These are phyloP conservation scores for Tuctoria greenei DNA, from an alignment of 176 grass and related monocot genomes.

Conservation along the genomic window DNA sequence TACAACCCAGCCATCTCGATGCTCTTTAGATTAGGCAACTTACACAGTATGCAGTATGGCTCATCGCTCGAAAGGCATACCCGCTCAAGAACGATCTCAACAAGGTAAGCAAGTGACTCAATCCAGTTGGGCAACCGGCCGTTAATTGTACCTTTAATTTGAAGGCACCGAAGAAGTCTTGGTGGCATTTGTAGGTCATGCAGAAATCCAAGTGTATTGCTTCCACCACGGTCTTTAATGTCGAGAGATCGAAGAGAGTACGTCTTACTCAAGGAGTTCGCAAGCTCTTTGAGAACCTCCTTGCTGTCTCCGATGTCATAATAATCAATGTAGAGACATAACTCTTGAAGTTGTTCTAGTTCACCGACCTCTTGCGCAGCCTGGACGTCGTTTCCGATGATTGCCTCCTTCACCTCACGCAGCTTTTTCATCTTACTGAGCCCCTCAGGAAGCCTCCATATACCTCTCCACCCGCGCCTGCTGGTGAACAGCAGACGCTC, in stretches of 20 bases:
- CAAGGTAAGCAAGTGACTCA: neutral
- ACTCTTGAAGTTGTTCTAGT: neutral
- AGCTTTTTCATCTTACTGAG: neutral
- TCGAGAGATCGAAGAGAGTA: neutral
- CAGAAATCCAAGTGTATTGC: neutral
- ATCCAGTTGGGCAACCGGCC: neutral
- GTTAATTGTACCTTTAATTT: neutral
- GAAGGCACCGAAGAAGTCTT: neutral
- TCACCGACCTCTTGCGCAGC: neutral
- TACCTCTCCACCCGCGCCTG: too few relatives aligned
- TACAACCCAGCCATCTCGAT: neutral
- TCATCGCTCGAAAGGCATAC: neutral
- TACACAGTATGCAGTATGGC: neutral
- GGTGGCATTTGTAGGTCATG: neutral
- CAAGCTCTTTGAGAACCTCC: neutral
- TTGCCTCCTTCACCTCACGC: neutral
- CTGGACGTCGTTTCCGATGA: neutral
- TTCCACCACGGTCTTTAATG: too few relatives aligned
- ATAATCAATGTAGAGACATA: neutral
- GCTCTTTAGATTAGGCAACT: neutral
- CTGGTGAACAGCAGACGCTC: neutral
- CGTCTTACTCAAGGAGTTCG: neutral
- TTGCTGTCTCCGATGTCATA: too few relatives aligned
- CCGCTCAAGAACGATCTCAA: neutral
- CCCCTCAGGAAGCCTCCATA: too few relatives aligned